Percentiles rank a stretch among this genome's conserved stretches.
Conservation (phyloP, 225 moss, liverwort and hornwort species). For the Neckera pumila region DNA sequence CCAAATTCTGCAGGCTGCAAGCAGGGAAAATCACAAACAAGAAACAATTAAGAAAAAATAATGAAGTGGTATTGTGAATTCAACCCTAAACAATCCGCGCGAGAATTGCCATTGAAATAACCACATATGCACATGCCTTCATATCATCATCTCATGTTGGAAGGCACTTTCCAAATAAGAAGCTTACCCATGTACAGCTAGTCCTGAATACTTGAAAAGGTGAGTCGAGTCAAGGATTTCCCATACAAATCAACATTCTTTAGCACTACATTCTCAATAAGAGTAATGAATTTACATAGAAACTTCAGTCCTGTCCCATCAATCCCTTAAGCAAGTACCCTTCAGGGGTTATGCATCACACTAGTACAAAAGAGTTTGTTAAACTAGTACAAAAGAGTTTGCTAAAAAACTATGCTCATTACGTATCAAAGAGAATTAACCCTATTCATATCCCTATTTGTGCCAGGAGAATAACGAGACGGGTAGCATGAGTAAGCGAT, state of each 20-base stretch:
- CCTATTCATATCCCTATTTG: not conserved
- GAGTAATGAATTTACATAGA: not conserved
- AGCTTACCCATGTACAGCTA: constrained; percentile 80
- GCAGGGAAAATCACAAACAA: not conserved
- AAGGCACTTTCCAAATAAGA: not conserved
- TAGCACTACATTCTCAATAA: not conserved
- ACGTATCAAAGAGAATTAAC: not conserved
- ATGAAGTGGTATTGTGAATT: not conserved
- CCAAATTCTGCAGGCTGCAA: constrained; percentile 90
- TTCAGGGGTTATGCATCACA: not conserved
- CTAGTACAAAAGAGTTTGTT: not conserved
- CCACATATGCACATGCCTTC: not conserved
- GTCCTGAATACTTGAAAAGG: constrained; percentile 98
- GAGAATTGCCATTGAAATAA: not conserved
- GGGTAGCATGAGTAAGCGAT: not conserved
- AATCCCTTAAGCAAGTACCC: not conserved
- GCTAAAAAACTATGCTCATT: not conserved
- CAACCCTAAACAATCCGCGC: not conserved
- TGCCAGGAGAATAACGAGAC: not conserved
- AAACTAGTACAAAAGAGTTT: not conserved
- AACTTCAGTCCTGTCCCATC: not conserved
- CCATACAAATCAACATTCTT: not conserved
- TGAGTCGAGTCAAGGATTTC: constrained; percentile 54
- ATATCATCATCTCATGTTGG: not conserved
- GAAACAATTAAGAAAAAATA: not conserved